Percentiles rank a stretch among this genome's conserved stretches.
Evolutionary conservation across 306 rosid species (phyloP).

Genomic region (Cyamopsis tetragonoloba): DNA sequence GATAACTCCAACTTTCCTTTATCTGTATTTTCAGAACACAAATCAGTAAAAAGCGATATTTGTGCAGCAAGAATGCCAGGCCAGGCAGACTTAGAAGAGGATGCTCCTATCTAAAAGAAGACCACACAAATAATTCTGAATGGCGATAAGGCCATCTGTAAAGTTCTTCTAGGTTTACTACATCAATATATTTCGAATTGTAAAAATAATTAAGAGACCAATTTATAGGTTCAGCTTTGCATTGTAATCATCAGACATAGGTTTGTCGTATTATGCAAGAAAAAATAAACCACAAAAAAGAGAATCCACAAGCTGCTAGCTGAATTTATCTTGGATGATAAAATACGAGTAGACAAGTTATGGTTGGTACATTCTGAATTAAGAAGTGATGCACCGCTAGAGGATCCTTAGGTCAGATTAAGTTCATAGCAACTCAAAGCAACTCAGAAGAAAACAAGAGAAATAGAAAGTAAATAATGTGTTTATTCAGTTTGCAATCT

Average conservation of each 20-base stretch:
- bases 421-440: too few relatives aligned
- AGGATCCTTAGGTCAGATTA: too few relatives aligned
- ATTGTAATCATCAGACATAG: slow-evolving; percentile 3
- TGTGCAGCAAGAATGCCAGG: not conserved
- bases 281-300: not conserved
- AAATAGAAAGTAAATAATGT: too few relatives aligned
- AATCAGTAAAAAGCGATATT: not conserved
- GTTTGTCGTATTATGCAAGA: not conserved
- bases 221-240: not conserved
- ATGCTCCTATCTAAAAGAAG: not conserved
- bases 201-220: slow-evolving; percentile 6
- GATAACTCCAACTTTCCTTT: slow-evolving; percentile 67
- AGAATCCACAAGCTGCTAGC: not conserved
- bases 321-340: not conserved
- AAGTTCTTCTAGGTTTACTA: slow-evolving; percentile 2
- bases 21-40: slow-evolving; percentile 43
- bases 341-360: not conserved
- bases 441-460: too few relatives aligned
- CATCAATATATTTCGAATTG: not conserved
- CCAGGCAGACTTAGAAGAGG: not conserved
- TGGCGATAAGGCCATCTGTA: not conserved
- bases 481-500: too few relatives aligned
- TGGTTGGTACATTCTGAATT: not conserved
- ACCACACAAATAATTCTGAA: not conserved
- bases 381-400: too few relatives aligned